Evolutionary conservation across 768 basidiomycete genomes (phyloP), one percentile per base, ranked within the genome.

Genomic region (Crepidotus variabilis): DNA sequence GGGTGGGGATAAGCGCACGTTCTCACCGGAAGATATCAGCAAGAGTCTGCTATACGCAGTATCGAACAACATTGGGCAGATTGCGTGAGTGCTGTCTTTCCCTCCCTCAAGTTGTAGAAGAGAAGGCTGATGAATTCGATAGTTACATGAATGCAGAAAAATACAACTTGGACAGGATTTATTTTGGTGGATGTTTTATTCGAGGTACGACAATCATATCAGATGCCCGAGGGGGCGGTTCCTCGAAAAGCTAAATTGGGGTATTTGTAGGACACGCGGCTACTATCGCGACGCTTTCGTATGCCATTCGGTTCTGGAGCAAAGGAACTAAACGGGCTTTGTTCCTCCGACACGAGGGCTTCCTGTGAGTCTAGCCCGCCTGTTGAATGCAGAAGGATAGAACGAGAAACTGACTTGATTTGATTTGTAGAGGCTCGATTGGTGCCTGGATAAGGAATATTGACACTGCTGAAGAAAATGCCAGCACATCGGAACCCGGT

Each of bases 101-200:
- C 23, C 13, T 49, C 56, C 60, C 33, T 43, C 52, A 7, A 5
- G 23, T 39, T 46, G 50, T 28, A 14, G 24, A 24, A 21, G 21
- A 53, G 23, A 47, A 28, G 51, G 50, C 57, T 22, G 43, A 34
- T 45, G 14, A 23, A 10, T 20, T 1, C 18, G 32, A 10, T 36
- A 96, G 93, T 48, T 98, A 94, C 72, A 98, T 99, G 97, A 98
- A 99, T 69, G 97, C 97, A 55, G 97, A 98, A 70, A 98, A 98
- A 76, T 97, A 98, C 71, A 87, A 91, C 63, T 71, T 99, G 57
- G 92, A 97, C 65, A 85, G 92, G 68, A 98, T 99, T 61, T 99
- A 98, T 77, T 99, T 98, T 79, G 95, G 97, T 22, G 97, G 97
- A 2, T 98, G 92, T 72, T 99, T 98, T 75, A 99, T 99, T 71